phyloP scores from a whole-genome alignment of 129 eudicot genomes.

The Pulicaria dysenterica region DNA sequence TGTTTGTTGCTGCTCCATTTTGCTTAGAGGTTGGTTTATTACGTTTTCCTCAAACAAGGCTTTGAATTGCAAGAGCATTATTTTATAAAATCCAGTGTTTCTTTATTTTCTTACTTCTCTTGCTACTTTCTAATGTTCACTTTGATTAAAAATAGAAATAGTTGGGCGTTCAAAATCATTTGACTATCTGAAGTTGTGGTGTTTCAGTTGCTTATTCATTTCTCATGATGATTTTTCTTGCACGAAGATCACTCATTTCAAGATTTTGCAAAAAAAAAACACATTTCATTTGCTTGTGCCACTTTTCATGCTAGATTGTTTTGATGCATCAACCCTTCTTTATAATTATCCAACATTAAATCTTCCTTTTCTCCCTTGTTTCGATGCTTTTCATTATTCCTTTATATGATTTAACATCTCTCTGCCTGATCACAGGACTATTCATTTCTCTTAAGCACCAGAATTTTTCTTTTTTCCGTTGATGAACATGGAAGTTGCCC shows the following conservation, averaged over 20 bases:
- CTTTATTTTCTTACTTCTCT: no score
- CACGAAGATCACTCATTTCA: constrained; percentile 11
- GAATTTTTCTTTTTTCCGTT: constrained; percentile 44
- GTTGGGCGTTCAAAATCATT: neutral
- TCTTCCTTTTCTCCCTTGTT: constrained; percentile 24
- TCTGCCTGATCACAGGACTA: constrained; percentile 77
- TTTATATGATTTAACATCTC: constrained; percentile 42
- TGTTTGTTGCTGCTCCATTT: neutral
- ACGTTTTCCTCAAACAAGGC: no score
- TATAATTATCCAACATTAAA: neutral
- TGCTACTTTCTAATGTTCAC: no score
- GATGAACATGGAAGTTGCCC: constrained; percentile 45
- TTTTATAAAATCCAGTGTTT: no score
- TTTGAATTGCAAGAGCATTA: no score
- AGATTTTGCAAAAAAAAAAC: neutral
- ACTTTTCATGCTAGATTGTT: constrained; percentile 2
- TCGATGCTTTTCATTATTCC: constrained; percentile 18
- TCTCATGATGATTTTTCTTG: constrained; percentile 9
- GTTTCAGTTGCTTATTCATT: constrained; percentile 10
- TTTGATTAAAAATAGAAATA: no score
- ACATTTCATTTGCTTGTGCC: neutral
- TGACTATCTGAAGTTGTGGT: constrained; percentile 1
- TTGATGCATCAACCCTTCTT: neutral
- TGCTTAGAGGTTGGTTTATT: neutral
- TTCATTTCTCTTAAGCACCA: constrained; percentile 54